Conservation (phyloP, 225 moss, liverwort and hornwort genomes). For the Bryum argenteum region DNA sequence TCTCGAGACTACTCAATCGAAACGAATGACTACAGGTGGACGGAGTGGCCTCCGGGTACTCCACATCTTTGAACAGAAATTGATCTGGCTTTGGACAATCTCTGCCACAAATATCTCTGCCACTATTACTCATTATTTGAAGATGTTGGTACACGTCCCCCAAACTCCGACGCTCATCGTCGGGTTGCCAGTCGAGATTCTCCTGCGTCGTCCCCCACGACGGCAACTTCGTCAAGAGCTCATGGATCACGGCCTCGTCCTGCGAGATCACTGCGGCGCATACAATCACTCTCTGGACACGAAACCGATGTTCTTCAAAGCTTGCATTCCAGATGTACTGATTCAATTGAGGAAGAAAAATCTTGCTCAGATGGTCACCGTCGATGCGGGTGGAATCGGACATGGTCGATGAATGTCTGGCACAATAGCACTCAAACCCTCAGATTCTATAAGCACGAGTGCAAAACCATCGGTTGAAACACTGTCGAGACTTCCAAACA, state of each 20-base stretch:
- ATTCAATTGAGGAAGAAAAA: neutral
- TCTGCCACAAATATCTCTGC: no score
- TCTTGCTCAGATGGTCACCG: neutral
- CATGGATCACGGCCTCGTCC: neutral
- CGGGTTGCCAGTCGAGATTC: neutral
- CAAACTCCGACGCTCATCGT: neutral
- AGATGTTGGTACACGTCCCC: neutral
- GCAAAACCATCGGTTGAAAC: no score
- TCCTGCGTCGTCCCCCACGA: neutral
- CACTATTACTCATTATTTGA: neutral
- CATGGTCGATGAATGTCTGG: neutral
- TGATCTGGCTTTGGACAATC: neutral
- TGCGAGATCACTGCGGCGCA: neutral
- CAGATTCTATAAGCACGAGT: no score
- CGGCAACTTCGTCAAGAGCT: neutral
- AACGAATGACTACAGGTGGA: neutral
- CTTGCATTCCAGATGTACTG: neutral
- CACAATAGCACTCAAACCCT: no score
- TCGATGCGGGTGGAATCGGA: neutral
- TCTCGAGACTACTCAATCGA: neutral
- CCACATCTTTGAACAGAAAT: neutral
- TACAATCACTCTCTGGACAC: neutral
- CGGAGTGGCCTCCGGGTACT: neutral
- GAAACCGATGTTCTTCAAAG: neutral
- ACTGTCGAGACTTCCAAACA: no score